Conservation (phyloP, 352 stramenopile genomes). For the Phytophthora boehmeriae region DNA sequence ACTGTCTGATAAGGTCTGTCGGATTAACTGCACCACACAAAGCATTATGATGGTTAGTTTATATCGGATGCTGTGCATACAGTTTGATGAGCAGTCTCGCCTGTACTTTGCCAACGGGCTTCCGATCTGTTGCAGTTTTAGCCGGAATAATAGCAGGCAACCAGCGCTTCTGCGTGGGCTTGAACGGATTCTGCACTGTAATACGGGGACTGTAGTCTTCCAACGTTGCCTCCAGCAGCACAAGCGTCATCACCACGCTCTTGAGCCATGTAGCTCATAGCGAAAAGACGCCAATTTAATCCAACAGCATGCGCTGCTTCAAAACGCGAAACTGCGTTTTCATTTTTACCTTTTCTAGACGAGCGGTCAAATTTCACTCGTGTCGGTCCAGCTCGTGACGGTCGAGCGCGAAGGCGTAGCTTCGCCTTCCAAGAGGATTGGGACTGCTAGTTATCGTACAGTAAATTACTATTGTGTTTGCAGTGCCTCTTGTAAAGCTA, state of each 20-base stretch:
- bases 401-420: too few relatives aligned
- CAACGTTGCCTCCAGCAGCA: constrained; percentile 40
- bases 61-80: background rate
- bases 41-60: constrained; percentile 1
- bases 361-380: background rate
- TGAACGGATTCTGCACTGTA: constrained; percentile 35
- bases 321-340: constrained; percentile 29
- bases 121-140: constrained; percentile 9
- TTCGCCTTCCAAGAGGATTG: background rate
- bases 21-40: constrained; percentile 13
- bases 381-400: constrained; percentile 2
- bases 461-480: constrained; percentile 25
- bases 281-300: constrained; percentile 22
- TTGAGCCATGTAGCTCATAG: constrained; percentile 8
- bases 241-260: constrained; percentile 15
- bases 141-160: constrained; percentile 17
- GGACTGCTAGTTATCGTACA: constrained; percentile 26
- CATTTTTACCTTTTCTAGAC: constrained; percentile 30
- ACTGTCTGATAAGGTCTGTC: constrained; percentile 6
- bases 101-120: constrained; percentile 28
- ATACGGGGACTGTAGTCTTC: constrained; percentile 25
- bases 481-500: constrained; percentile 12
- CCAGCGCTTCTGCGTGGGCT: constrained; percentile 23
- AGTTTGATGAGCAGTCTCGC: constrained; percentile 1
- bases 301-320: background rate